Conservation (phyloP, 2,329 filamentous ascomycete species). For the Alternaria atra region DNA sequence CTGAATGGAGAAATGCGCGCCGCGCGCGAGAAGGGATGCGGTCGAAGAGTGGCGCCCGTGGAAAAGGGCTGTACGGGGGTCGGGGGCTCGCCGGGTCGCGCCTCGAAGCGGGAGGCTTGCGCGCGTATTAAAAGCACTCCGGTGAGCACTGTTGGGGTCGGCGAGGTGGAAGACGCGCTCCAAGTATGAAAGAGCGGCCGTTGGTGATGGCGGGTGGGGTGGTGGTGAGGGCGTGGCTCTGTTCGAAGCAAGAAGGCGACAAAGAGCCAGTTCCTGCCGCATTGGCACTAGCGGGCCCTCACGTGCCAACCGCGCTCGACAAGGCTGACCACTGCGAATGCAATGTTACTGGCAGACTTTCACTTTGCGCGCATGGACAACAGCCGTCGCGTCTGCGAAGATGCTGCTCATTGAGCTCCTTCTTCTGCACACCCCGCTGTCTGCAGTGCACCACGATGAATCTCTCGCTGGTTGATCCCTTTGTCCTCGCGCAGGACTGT, state of each 20-base stretch:
- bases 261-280: conserved; percentile 14
- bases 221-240: conserved; percentile 38
- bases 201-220: conserved; percentile 39
- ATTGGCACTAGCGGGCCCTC: conserved; percentile 24
- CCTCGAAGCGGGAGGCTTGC: conserved; percentile 31
- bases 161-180: conserved; percentile 45
- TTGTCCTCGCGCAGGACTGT: conserved; percentile 80
- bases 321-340: not conserved
- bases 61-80: conserved; percentile 42
- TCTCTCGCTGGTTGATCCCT: conserved; percentile 75
- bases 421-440: conserved; percentile 20
- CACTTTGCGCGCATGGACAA: conserved; percentile 26
- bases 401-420: conserved; percentile 31
- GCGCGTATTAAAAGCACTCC: conserved; percentile 37
- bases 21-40: conserved; percentile 44
- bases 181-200: conserved; percentile 43
- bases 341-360: not conserved
- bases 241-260: conserved; percentile 26
- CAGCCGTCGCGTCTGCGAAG: conserved; percentile 25
- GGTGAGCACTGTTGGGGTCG: conserved; percentile 35
- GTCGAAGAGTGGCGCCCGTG: conserved; percentile 37
- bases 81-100: conserved; percentile 40
- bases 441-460: conserved; percentile 64
- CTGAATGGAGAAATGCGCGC: conserved; percentile 37
- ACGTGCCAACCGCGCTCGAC: conserved; percentile 3